Evolutionary conservation across 495 filamentous ascomycete genomes (phyloP).

Genomic region (Penicilliopsis zonata): DNA sequence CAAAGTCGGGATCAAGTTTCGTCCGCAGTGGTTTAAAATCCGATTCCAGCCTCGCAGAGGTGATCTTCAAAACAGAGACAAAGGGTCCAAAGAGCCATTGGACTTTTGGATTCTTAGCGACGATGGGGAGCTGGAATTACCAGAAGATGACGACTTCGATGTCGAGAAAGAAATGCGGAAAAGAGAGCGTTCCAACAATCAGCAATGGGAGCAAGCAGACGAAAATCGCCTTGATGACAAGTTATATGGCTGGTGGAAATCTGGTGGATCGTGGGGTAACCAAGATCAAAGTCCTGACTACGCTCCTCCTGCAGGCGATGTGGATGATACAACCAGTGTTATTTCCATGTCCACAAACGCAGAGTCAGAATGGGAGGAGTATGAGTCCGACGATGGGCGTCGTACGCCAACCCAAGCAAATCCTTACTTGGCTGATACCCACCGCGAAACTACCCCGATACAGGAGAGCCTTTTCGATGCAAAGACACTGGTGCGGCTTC

Average conservation of each 20-base stretch:
- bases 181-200: conserved; percentile 27
- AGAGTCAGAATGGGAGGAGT: conserved; percentile 45
- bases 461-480: conserved; percentile 54
- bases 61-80: conserved; percentile 5
- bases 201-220: conserved; percentile 22
- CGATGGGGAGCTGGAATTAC: conserved; percentile 42
- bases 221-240: conserved; percentile 60
- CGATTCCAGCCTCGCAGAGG: conserved; percentile 13
- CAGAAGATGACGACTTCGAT: conserved; percentile 52
- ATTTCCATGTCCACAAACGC: conserved; percentile 46
- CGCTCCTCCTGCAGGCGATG: conserved; percentile 33
- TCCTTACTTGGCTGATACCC: conserved; percentile 26
- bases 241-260: conserved; percentile 70
- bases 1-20: conserved; percentile 46
- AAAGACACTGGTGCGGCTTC: conserved; percentile 61
- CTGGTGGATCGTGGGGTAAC: conserved; percentile 71
- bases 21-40: conserved; percentile 50
- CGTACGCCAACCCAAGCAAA: conserved; percentile 61
- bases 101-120: conserved; percentile 51
- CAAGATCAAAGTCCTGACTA: conserved; percentile 69
- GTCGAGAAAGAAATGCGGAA: conserved; percentile 64
- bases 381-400: conserved; percentile 44
- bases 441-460: conserved; percentile 46
- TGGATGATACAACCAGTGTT: conserved; percentile 70
- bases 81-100: conserved; percentile 16